Percentiles rank a stretch among this genome's conserved stretches.
Conservation (phyloP, 2,329 filamentous ascomycete genomes). For the Tothia fuscella region DNA sequence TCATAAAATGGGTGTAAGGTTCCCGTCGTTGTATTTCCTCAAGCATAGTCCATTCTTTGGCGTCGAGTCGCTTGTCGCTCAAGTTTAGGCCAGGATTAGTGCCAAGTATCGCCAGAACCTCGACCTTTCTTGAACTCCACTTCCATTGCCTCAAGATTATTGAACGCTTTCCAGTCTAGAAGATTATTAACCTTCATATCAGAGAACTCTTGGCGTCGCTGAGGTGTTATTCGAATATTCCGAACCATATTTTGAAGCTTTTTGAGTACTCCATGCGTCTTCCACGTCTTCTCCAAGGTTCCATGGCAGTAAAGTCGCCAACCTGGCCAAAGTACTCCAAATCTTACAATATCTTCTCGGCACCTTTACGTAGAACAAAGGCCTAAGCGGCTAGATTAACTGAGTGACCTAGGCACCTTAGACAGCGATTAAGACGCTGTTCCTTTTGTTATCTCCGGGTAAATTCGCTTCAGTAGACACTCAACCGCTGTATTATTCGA, state of each 20-base stretch:
- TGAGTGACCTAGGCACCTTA: neutral
- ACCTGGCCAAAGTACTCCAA: neutral
- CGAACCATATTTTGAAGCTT: neutral
- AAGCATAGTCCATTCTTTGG: no score
- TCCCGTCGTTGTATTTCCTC: no score
- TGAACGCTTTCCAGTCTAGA: no score
- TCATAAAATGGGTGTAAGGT: no score
- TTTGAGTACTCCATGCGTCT: neutral
- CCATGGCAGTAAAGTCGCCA: neutral
- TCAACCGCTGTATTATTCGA: neutral
- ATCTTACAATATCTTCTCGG: neutral
- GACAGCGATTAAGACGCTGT: neutral
- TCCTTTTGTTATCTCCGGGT: neutral
- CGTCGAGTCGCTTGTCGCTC: no score
- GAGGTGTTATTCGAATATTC: neutral
- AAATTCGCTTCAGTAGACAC: neutral
- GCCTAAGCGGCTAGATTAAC: neutral
- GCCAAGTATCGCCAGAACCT: no score
- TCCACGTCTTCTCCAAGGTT: neutral
- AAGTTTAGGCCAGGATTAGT: no score
- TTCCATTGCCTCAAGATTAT: no score
- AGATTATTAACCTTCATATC: no score
- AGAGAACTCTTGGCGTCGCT: neutral
- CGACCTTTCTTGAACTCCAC: no score
- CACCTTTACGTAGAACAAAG: neutral